These are phyloP conservation scores for Trichosporon sp. DNA, from an alignment of 1,284 basidiomycete genomes.

Conservation along the genomic window DNA sequence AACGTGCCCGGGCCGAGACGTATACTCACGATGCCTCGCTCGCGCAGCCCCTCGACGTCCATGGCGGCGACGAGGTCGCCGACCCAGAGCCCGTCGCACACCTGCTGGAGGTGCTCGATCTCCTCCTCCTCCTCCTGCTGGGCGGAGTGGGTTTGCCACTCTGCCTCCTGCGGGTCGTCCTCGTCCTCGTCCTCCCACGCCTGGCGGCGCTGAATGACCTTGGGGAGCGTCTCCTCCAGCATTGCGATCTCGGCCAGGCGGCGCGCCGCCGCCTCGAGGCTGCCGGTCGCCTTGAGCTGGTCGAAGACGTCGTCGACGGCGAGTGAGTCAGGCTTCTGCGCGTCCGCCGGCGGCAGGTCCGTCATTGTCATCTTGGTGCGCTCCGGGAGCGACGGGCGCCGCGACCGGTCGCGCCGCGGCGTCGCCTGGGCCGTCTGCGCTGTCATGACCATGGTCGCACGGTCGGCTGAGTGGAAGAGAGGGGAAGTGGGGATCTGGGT, in stretches of 20 bases:
- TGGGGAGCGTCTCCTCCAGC: background rate
- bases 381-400: constrained; percentile 8
- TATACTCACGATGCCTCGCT: constrained; percentile 42
- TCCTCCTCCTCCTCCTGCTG: constrained; percentile 23
- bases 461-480: background rate
- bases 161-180: constrained; percentile 38
- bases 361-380: constrained; percentile 15
- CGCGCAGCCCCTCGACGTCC: constrained; percentile 37
- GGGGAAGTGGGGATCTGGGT: background rate
- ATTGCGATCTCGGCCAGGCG: constrained; percentile 22
- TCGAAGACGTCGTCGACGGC: constrained; percentile 39
- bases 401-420: background rate
- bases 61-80: constrained; percentile 48
- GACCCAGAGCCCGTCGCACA: constrained; percentile 47
- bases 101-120: constrained; percentile 43
- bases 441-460: background rate
- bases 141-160: constrained; percentile 16
- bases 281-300: constrained; percentile 35
- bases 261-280: constrained; percentile 34
- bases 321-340: constrained; percentile 33
- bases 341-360: constrained; percentile 32
- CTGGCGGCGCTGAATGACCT: constrained; percentile 7
- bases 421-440: background rate
- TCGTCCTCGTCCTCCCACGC: constrained; percentile 25
- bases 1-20: background rate